Evolutionary conservation across 2,329 filamentous ascomycete genomes (phyloP).

Genomic region (Pseudocercospora fijiensis): DNA sequence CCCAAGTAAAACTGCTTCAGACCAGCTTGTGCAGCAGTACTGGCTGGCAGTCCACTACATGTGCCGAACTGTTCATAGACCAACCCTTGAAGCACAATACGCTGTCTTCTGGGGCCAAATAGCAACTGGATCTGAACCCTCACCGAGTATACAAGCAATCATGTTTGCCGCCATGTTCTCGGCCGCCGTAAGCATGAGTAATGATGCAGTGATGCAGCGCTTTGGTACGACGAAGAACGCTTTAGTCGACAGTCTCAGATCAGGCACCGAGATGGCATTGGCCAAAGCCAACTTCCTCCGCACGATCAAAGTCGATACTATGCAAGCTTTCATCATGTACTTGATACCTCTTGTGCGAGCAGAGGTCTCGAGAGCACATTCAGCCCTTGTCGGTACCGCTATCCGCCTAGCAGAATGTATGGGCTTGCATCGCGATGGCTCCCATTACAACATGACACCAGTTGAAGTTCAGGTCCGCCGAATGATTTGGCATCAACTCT

Average conservation of each 20-base stretch:
- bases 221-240: conserved; percentile 58
- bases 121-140: conserved; percentile 59
- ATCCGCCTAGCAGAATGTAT: conserved; percentile 75
- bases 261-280: conserved; percentile 66
- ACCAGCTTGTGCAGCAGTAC: conserved; percentile 66
- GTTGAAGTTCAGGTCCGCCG: conserved; percentile 70
- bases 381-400: conserved; percentile 68
- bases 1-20: conserved; percentile 57
- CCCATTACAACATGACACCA: conserved; percentile 63
- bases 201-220: conserved; percentile 51
- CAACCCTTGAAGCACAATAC: conserved; percentile 66
- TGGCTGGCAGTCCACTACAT: conserved; percentile 67
- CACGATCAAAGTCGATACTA: conserved; percentile 69
- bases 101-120: conserved; percentile 65
- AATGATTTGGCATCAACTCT: conserved; percentile 74
- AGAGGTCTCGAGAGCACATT: conserved; percentile 71
- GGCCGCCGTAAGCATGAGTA: conserved; percentile 64
- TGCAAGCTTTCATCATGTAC: conserved; percentile 77
- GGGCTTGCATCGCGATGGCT: conserved; percentile 70
- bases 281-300: conserved; percentile 68
- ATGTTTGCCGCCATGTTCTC: conserved; percentile 70
- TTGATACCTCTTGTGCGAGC: conserved; percentile 70
- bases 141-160: conserved; percentile 64
- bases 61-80: conserved; percentile 65
- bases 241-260: conserved; percentile 62